These are phyloP conservation scores for Ustilago xerochloae DNA, from an alignment of 1,284 basidiomycete species.

Conservation along the genomic window DNA sequence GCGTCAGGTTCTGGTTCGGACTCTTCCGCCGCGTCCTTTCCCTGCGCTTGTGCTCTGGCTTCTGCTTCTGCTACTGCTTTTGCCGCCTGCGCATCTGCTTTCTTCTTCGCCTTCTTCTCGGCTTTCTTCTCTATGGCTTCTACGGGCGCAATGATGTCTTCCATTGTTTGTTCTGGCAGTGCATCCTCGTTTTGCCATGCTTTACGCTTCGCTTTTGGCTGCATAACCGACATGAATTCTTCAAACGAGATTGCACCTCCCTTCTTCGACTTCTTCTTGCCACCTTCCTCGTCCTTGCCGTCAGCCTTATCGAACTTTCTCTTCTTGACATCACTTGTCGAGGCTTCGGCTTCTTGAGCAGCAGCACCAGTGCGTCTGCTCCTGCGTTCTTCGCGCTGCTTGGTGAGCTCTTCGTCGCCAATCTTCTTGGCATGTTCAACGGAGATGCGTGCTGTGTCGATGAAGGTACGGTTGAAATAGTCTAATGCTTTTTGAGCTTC, in stretches of 20 bases:
- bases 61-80: constrained; percentile 10
- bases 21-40: constrained; percentile 6
- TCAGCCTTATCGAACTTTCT: constrained; percentile 17
- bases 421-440: constrained; percentile 79
- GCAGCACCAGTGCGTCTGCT: constrained; percentile 26
- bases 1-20: constrained; percentile 48
- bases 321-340: constrained; percentile 13
- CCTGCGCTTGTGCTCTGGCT: not conserved
- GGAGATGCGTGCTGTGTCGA: constrained; percentile 74
- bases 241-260: constrained; percentile 60
- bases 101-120: constrained; percentile 36
- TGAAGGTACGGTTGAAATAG: constrained; percentile 85
- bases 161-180: constrained; percentile 27
- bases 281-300: constrained; percentile 4
- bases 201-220: constrained; percentile 62
- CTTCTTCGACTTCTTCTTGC: constrained; percentile 31
- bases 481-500: constrained; percentile 81
- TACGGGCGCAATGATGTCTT: constrained; percentile 25
- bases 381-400: constrained; percentile 37
- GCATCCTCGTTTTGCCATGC: constrained; percentile 65
- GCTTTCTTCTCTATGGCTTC: constrained; percentile 36
- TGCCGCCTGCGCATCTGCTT: constrained; percentile 16
- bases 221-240: constrained; percentile 66
- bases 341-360: constrained; percentile 8
- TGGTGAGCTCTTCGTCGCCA: constrained; percentile 47